Conservation (phyloP, 169 alveolate species). For the Cryptosporidium sp. region DNA sequence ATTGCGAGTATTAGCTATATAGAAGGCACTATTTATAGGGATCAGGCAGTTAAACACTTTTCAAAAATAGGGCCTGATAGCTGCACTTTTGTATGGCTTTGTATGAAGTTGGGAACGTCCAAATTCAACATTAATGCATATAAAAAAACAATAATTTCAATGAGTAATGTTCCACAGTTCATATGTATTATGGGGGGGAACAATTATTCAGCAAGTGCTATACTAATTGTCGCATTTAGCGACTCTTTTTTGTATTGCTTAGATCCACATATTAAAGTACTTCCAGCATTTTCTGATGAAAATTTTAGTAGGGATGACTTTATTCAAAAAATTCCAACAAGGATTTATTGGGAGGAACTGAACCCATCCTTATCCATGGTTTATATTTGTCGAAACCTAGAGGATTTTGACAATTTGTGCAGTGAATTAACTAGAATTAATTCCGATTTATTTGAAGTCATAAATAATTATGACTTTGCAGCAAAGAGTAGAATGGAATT, state of each 20-base stretch:
- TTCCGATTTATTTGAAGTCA: constrained; percentile 45
- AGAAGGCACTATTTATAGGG: constrained; percentile 58
- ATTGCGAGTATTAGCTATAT: constrained; percentile 38
- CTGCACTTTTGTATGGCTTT: constrained; percentile 60
- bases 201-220: constrained; percentile 30
- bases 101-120: constrained; percentile 47
- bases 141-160: constrained; percentile 49
- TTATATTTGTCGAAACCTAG: constrained; percentile 14
- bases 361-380: constrained; percentile 55
- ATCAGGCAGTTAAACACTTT: constrained; percentile 4
- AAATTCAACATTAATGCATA: constrained; percentile 18
- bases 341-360: constrained; percentile 58
- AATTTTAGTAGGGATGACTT: constrained; percentile 48
- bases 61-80: background rate
- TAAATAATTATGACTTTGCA: background rate
- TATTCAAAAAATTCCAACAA: constrained; percentile 39
- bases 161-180: constrained; percentile 51
- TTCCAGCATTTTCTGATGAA: background rate
- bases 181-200: constrained; percentile 66
- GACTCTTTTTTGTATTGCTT: constrained; percentile 32
- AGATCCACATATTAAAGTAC: constrained; percentile 63
- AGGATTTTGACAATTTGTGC: constrained; percentile 57
- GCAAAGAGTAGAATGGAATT: background rate
- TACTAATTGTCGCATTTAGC: constrained; percentile 43
- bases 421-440: constrained; percentile 5